phyloP scores from a whole-genome alignment of 2,329 filamentous ascomycete species.

The Achaetomium macrosporum region DNA sequence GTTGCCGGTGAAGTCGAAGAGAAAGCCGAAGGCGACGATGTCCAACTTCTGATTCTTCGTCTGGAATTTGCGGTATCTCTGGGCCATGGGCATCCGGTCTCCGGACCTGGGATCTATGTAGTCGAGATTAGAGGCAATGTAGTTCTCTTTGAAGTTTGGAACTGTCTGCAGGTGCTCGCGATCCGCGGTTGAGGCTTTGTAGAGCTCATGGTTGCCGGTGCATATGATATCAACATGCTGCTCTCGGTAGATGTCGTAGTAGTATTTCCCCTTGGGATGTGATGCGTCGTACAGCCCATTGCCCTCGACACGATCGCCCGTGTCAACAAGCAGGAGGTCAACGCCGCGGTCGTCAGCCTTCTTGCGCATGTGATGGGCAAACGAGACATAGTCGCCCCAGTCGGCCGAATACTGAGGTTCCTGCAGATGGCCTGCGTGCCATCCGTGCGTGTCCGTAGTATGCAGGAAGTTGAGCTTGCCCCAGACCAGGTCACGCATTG shows the following conservation, averaged over 20 bases:
- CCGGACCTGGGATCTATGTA: conserved; percentile 70
- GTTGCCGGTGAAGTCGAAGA: conserved; percentile 90
- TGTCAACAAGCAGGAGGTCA: conserved; percentile 91
- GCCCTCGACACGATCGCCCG: conserved; percentile 85
- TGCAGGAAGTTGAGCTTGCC: conserved; percentile 97
- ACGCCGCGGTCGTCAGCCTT: conserved; percentile 71
- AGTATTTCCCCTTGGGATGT: conserved; percentile 78
- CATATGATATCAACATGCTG: conserved; percentile 80
- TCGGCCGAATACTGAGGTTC: conserved; percentile 92
- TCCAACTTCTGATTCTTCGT: conserved; percentile 84
- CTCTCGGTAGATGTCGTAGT: conserved; percentile 78
- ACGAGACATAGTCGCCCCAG: conserved; percentile 97
- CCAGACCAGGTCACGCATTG: conserved; percentile 80
- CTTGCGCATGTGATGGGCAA: conserved; percentile 73
- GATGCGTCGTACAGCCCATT: conserved; percentile 94
- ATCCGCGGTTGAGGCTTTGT: conserved; percentile 70
- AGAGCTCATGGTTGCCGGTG: conserved; percentile 92
- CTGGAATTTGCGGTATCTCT: conserved; percentile 79
- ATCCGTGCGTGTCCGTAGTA: conserved; percentile 93
- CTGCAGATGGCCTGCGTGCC: conserved; percentile 87
- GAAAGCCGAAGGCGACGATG: conserved; percentile 84
- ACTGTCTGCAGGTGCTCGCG: conserved; percentile 76
- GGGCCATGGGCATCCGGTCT: conserved; percentile 67
- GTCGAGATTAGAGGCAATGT: conserved; percentile 89
- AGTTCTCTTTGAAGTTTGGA: conserved; percentile 72